Base-by-base conservation (phyloP, 768 basidiomycete species). In the Termitomyces sp. region DNA sequence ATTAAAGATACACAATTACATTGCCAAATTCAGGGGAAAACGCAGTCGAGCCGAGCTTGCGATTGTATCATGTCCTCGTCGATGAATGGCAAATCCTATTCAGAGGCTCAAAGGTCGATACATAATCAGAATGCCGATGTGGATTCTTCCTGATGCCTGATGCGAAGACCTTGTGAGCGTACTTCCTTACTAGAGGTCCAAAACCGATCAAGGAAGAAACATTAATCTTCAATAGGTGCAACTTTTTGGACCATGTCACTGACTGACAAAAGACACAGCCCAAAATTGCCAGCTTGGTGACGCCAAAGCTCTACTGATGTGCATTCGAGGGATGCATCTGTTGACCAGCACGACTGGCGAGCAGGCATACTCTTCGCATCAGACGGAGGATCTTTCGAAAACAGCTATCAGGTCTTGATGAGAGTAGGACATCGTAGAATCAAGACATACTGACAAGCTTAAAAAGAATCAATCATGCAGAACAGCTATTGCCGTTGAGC, bases 401-500 rank as follows among this genome's bases (percentile, higher is more conserved):
- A 25, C 35, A 8, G 37, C 5, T 35, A 19, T 38, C 50, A 38
- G 25, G 10, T 27, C 25, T 27, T 19, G 37, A 29, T 40, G 23
- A 12, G 11, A 14, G 12, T 6, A 40, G 3, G 25, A 16, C 19
- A 21, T 25, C 12, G 2, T 7, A 29, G 7, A 14, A 50, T 27
- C 5, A 19, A 38, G 17, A 50, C 35, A 37, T 25, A 50, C 49
- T n/a, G 25, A 38, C 25, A 38, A 35, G 27, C 17, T 38, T n/a
- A 19, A 10, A 50, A 4, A 38, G 25, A 12, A 19, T 51, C 50
- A 90, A 59, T 90, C 89, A 65, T 85, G 83, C 55, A 92, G 59
- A 2, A 80, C 77, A 63, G 88, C 78, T 19, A 91, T 88, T 62
- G 88, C 87, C 14, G 73, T 68, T 31, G 74, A 77, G 63, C 83